Conservation (phyloP, 1,284 basidiomycete genomes). For the Cryptococcus sp. region DNA sequence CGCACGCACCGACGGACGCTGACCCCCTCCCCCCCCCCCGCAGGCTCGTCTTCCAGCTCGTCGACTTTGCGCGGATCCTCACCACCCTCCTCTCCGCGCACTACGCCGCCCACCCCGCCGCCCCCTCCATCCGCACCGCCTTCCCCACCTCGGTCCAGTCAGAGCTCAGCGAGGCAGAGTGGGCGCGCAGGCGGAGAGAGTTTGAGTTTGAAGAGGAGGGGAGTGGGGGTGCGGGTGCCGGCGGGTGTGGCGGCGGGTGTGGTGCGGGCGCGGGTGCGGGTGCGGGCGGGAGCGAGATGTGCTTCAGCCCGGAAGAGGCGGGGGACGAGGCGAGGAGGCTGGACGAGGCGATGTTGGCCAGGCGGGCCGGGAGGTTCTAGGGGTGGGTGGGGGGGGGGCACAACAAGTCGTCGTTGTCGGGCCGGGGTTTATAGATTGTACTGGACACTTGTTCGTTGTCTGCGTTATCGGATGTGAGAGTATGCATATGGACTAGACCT, state of each 20-base stretch:
- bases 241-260: conserved; percentile 69
- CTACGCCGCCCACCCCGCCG: conserved; percentile 4
- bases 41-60: conserved; percentile 91
- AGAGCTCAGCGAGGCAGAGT: conserved; percentile 71
- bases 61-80: conserved; percentile 86
- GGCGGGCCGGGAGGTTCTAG: conserved; percentile 6
- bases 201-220: conserved; percentile 67
- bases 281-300: neutral
- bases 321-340: conserved; percentile 32
- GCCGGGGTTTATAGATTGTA: no score
- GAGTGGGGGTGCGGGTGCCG: conserved; percentile 61
- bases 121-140: conserved; percentile 21
- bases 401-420: no score
- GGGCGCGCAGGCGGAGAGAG: conserved; percentile 67
- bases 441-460: no score
- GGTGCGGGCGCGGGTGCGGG: neutral
- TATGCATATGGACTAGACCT: no score
- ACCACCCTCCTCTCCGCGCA: conserved; percentile 58
- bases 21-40: conserved; percentile 5
- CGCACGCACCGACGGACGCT: neutral
- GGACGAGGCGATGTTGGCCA: conserved; percentile 38
- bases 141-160: conserved; percentile 54
- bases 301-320: conserved; percentile 23
- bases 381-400: no score
- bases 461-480: no score